Evolutionary conservation across 2,329 filamentous ascomycete genomes (phyloP).

Genomic region (Trichoderma guizhouense): DNA sequence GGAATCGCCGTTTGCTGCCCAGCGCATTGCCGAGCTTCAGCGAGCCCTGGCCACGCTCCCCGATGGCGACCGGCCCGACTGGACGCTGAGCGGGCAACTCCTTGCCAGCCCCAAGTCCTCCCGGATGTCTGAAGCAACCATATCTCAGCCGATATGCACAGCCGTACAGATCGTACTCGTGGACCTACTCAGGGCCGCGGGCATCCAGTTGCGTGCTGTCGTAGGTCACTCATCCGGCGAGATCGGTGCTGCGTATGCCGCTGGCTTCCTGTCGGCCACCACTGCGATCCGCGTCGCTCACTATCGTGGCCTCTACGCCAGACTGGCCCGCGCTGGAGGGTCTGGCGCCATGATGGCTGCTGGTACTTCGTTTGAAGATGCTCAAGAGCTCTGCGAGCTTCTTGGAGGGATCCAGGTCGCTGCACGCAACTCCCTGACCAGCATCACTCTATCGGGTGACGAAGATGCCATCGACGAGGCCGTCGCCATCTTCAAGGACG

Average conservation of each 20-base stretch:
- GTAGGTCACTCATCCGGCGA: neutral
- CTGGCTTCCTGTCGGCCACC: neutral
- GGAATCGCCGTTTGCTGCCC: too few species aligned
- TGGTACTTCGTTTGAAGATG: neutral
- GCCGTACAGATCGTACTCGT: neutral
- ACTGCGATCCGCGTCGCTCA: neutral
- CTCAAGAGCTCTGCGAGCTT: too few species aligned
- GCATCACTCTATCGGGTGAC: too few species aligned
- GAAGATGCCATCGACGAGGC: too few species aligned
- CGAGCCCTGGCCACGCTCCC: too few species aligned
- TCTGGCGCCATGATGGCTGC: neutral
- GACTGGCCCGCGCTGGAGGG: neutral
- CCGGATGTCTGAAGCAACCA: neutral
- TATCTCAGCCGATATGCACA: neutral
- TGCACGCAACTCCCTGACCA: too few species aligned
- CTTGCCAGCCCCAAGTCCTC: neutral
- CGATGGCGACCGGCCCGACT: too few species aligned
- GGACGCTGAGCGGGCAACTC: too few species aligned
- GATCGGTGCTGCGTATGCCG: neutral
- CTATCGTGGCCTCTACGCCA: neutral
- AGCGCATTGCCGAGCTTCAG: too few species aligned
- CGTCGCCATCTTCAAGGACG: too few species aligned
- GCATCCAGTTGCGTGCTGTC: neutral
- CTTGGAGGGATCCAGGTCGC: too few species aligned
- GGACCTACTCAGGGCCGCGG: neutral